These are phyloP conservation scores for Puccinia brachypodii DNA, from an alignment of 1,284 basidiomycete genomes.

Conservation along the genomic window DNA sequence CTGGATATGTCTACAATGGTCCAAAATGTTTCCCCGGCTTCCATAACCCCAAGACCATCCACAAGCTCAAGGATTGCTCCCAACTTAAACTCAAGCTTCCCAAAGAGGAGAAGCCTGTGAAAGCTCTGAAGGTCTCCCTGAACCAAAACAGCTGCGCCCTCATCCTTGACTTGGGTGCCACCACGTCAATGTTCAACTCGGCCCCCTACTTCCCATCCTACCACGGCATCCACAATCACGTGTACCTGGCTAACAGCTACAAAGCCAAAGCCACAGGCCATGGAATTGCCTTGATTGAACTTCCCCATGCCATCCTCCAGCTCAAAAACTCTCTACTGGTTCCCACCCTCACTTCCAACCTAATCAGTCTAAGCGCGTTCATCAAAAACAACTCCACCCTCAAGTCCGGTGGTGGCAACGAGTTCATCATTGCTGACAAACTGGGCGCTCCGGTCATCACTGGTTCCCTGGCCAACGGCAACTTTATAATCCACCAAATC, in stretches of 20 bases:
- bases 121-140: neutral
- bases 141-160: neutral
- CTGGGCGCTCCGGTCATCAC: neutral
- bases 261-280: neutral
- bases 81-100: neutral
- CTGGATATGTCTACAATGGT: neutral
- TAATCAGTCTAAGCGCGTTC: neutral
- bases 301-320: constrained; percentile 1
- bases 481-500: neutral
- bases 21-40: neutral
- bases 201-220: neutral
- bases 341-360: neutral
- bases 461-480: neutral
- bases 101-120: constrained; percentile 13
- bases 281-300: neutral
- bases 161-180: constrained; percentile 19
- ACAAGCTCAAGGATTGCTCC: neutral
- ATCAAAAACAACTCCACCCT: neutral
- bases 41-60: neutral
- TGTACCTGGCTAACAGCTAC: neutral
- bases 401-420: neutral
- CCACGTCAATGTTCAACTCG: constrained; percentile 6
- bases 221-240: neutral
- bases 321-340: neutral
- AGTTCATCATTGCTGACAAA: neutral